phyloP scores from a whole-genome alignment of 345 rosid species.

The Lenwebbia sp. region DNA sequence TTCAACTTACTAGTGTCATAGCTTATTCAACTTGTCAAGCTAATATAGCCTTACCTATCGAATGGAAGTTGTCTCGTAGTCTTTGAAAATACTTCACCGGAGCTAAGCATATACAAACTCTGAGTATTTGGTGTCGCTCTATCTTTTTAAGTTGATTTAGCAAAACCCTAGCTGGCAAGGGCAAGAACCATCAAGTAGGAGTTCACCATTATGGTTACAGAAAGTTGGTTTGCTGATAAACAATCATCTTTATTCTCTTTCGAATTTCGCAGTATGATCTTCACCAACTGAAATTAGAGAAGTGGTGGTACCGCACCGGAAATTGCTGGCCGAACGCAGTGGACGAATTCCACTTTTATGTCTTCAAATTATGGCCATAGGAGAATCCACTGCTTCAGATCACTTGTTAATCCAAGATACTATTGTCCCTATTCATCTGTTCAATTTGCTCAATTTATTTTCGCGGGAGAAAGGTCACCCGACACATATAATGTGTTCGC shows the following conservation, averaged over 20 bases:
- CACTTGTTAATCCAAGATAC: background rate
- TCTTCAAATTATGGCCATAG: background rate
- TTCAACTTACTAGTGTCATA: background rate
- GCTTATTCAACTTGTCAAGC: background rate
- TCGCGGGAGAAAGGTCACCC: background rate
- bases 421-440: background rate
- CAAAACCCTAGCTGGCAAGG: background rate
- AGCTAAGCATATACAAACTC: background rate
- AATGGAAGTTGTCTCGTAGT: background rate
- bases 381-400: background rate
- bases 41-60: background rate
- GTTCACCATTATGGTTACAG: background rate
- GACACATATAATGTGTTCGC: too few relatives aligned
- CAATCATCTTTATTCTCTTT: background rate
- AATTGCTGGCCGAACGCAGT: background rate
- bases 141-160: background rate
- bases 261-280: background rate
- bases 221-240: background rate
- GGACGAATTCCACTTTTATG: background rate
- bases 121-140: background rate
- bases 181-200: background rate
- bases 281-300: background rate
- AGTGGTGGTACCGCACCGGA: background rate
- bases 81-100: background rate
- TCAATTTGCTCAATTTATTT: background rate